phyloP scores from a whole-genome alignment of 495 filamentous ascomycete species.

The Tricharina praecox region DNA sequence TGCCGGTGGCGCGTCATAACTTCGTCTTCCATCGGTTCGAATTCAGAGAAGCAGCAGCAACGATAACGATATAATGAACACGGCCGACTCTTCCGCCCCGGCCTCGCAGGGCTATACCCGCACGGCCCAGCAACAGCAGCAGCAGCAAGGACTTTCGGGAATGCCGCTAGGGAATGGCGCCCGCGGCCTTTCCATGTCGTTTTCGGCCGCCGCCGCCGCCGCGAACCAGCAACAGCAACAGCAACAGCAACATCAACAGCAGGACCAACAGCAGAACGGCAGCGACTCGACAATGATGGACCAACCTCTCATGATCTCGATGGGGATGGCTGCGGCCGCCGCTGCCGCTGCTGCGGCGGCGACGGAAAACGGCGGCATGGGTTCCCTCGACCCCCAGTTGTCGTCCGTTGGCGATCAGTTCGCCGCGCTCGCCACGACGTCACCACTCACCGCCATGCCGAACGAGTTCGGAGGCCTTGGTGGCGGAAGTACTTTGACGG shows the following conservation, averaged over 20 bases:
- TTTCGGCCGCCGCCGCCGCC: constrained; percentile 13
- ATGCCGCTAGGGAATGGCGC: constrained; percentile 22
- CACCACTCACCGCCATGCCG: constrained; percentile 23
- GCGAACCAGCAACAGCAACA: not conserved
- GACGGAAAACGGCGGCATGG: constrained; percentile 23
- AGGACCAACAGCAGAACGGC: constrained; percentile 1
- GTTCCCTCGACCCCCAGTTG: constrained; percentile 19
- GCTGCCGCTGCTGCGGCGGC: too few species aligned
- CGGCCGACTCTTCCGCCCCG: constrained; percentile 18
- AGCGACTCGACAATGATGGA: constrained; percentile 19
- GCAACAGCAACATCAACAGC: not conserved
- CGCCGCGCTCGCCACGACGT: constrained; percentile 16
- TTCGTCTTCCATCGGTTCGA: not conserved
- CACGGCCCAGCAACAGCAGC: constrained; percentile 11
- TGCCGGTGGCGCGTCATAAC: not conserved
- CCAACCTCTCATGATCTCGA: constrained; percentile 21
- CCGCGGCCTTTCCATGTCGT: constrained; percentile 24
- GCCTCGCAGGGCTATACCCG: constrained; percentile 20
- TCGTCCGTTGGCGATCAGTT: constrained; percentile 22
- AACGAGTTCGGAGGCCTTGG: constrained; percentile 26
- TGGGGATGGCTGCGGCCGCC: constrained; percentile 14
- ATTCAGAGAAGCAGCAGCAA: too few species aligned
- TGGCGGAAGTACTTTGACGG: constrained; percentile 51
- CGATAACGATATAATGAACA: constrained; percentile 15
- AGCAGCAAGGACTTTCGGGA: constrained; percentile 20